Conservation (phyloP, 495 filamentous ascomycete genomes). For the Hyaloscypha hepaticicola region DNA sequence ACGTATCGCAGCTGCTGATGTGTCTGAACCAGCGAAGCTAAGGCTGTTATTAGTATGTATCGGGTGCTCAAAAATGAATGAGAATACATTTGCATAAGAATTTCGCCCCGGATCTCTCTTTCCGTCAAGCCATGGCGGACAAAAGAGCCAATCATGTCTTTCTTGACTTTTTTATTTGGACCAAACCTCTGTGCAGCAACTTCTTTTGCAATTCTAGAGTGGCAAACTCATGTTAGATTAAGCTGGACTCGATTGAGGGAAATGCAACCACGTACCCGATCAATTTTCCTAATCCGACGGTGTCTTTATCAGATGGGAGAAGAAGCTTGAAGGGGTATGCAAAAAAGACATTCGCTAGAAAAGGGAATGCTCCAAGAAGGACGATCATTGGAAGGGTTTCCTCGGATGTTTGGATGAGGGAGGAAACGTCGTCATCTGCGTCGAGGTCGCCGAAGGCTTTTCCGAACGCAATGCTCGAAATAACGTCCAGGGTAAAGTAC, state of each 20-base stretch:
- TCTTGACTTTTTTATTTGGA: constrained; percentile 7
- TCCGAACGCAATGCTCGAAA: constrained; percentile 50
- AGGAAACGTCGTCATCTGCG: constrained; percentile 12
- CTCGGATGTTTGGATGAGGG: constrained; percentile 13
- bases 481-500: constrained; percentile 53
- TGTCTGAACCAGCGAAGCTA: constrained; percentile 49
- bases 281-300: constrained; percentile 42
- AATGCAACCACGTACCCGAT: constrained; percentile 34
- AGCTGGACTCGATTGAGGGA: background rate
- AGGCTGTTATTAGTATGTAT: background rate
- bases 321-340: constrained; percentile 3
- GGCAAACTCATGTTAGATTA: background rate
- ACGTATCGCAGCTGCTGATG: constrained; percentile 59
- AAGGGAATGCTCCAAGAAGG: constrained; percentile 13
- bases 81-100: constrained; percentile 40
- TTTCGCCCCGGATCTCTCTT: constrained; percentile 43
- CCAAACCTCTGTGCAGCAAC: constrained; percentile 36
- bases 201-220: constrained; percentile 38
- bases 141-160: constrained; percentile 46
- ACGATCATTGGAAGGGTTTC: constrained; percentile 9
- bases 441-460: constrained; percentile 34
- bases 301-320: constrained; percentile 19
- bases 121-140: constrained; percentile 41
- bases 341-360: constrained; percentile 4
- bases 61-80: background rate